Evolutionary conservation across 2,329 filamentous ascomycete genomes (phyloP), one percentile per base, ranked within the genome.

Genomic region (Volutella citrinella): DNA sequence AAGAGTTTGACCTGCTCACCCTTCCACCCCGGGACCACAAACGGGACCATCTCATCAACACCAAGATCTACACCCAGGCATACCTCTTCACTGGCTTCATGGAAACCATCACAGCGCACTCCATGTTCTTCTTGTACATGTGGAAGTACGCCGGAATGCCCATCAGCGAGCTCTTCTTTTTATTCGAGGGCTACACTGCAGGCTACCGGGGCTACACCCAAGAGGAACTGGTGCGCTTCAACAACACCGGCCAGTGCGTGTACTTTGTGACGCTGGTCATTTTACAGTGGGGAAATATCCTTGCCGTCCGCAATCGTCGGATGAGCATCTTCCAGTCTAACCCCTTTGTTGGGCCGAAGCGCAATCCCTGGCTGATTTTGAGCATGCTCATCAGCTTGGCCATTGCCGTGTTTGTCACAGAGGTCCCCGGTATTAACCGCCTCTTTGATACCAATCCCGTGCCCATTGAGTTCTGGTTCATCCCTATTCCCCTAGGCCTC

Each of bases 61-160:
- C 63, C 30, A 68, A 67, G 48, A 71, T 76, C 29, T 75, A 74
- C 47, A 58, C 54, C 1, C 72, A 76, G 30, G 61, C 70, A 0
- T 76, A 76, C 42, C 61, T 74, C 5, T 73, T 76, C 41, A 66
- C 68, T 3, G 72, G 72, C 19, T 62, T 66, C 21, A 68, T 75
- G 60, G 72, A 76, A 41, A 69, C 71, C 0, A 37, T 68, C 34
- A 64, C 56, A 5, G 70, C 72, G 0, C 70, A 74, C 35, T 39
- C 65, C 42, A 76, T 76, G 72, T 75, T 68, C 53, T 76, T 74
- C 57, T 43, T 74, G 0, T 76, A 76, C 58, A 64, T 69, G 60
- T 72, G 63, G 54, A 60, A 52, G 10, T 51, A 67, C 25, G 69
- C 71, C 2, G 60, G 65, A 7, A 72, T 77, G 21, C 65, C 72